phyloP scores from a whole-genome alignment of 2,329 filamentous ascomycete species.

The Microsporum canis region DNA sequence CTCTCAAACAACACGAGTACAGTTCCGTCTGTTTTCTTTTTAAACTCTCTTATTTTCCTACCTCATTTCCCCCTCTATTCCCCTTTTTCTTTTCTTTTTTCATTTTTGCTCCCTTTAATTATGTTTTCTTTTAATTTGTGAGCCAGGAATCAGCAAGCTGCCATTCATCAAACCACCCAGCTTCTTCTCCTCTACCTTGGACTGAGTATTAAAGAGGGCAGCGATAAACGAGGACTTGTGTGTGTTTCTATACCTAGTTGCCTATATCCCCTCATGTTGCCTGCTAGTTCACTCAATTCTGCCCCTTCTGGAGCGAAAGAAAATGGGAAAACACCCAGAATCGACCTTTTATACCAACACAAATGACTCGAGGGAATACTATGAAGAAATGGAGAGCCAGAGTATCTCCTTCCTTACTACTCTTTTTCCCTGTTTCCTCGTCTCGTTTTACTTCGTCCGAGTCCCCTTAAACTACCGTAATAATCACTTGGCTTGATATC shows the following conservation, averaged over 20 bases:
- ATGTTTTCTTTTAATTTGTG: slow-evolving; percentile 4
- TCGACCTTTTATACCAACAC: neutral
- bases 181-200: neutral
- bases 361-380: neutral
- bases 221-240: neutral
- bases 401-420: neutral
- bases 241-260: neutral
- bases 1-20: neutral
- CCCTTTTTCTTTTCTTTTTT: neutral
- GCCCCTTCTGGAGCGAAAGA: neutral
- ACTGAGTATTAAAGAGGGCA: slow-evolving; percentile 1
- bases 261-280: neutral
- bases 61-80: slow-evolving; percentile 1
- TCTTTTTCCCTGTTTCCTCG: neutral
- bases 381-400: neutral
- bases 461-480: neutral
- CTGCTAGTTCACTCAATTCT: neutral
- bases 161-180: neutral
- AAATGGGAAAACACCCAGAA: neutral
- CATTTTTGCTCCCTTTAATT: neutral
- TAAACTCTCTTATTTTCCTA: neutral
- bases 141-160: slow-evolving; percentile 3
- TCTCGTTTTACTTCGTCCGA: neutral
- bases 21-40: neutral
- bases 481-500: neutral